phyloP scores from a whole-genome alignment of 805 yeast species.

The Lachancea kluyveri region DNA sequence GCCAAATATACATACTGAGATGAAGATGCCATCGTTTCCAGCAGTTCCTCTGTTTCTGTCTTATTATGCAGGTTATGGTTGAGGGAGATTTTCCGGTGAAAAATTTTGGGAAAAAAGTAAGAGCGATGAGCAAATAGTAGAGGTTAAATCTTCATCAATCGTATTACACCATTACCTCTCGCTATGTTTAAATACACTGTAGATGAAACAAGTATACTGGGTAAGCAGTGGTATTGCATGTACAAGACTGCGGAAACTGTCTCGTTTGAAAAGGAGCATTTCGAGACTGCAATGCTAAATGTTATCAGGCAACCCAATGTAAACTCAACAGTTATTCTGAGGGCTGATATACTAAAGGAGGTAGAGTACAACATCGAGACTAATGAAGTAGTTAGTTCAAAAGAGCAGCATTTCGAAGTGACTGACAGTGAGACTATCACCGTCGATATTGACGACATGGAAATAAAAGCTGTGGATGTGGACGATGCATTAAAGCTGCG shows the following conservation, averaged over 20 bases:
- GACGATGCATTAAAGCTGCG: conserved; percentile 18
- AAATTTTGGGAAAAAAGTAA: too few relatives aligned
- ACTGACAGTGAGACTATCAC: conserved; percentile 21
- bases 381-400: conserved; percentile 5
- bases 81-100: too few relatives aligned
- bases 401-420: conserved; percentile 10
- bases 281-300: conserved; percentile 70
- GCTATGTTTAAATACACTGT: conserved; percentile 13
- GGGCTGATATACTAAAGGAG: conserved; percentile 75
- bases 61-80: too few relatives aligned
- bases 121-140: too few relatives aligned
- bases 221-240: conserved; percentile 26
- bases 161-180: too few relatives aligned
- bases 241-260: conserved; percentile 19
- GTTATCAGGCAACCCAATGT: conserved; percentile 79
- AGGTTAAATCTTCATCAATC: too few relatives aligned
- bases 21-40: conserved; percentile 21
- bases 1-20: conserved; percentile 22
- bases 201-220: conserved; percentile 20
- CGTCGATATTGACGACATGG: conserved; percentile 37
- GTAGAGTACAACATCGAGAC: conserved; percentile 33
- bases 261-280: conserved; percentile 39
- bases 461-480: conserved; percentile 30
- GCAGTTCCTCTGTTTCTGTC: too few relatives aligned
- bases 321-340: conserved; percentile 82